Base-by-base conservation (phyloP, 768 basidiomycete genomes). In the Trametes villosa region DNA sequence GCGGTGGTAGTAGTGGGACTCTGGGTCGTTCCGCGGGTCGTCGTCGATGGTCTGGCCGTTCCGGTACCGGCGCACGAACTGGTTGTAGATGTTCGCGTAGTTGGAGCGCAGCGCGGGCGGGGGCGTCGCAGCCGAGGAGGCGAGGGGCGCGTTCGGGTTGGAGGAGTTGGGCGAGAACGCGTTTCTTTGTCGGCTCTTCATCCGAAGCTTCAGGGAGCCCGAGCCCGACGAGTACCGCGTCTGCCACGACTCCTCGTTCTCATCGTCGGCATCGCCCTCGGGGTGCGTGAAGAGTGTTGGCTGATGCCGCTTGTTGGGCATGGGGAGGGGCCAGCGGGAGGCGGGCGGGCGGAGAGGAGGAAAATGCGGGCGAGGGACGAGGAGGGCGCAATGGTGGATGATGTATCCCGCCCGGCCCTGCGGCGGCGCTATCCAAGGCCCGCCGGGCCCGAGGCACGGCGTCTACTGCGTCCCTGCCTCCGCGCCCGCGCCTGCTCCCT, bases 21-120 rank as follows among this genome's bases (percentile, higher is more conserved):
- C 91, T n/a, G 90, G 88, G 71, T 93, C 92, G 67, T 86, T 85
- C 59, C 87, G 82, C 24, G 85, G 83, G 72, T 92, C 88, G 60
- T 89, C 88, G 48, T 82, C 79, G 40, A 83, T 78, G 26, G 78
- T 82, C n/a, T 81, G 78, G 59, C 81, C 82, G 7, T 87, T 85
- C 69, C 89, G 81, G 75, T 92, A 93, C 26, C 89, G 81, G 64
- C 82, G 84, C 42, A 92, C 85, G 70, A 92, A 92, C 69, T 92
- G 90, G 22, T 88, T 86, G 75, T 92, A 93, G 22, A 90, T 82
- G 67, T 89, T 85, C 20, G 85, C 75, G 66, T 83, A 80, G 49
- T 76, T 78, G 26, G 79, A 72, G 46, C 72, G 72, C 36, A 71
- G 69, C 18, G 70, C 66, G 13, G 71, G 48, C 22, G 73, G 71